Evolutionary conservation across 768 basidiomycete genomes (phyloP).

Genomic region (Pisolithus orientalis): DNA sequence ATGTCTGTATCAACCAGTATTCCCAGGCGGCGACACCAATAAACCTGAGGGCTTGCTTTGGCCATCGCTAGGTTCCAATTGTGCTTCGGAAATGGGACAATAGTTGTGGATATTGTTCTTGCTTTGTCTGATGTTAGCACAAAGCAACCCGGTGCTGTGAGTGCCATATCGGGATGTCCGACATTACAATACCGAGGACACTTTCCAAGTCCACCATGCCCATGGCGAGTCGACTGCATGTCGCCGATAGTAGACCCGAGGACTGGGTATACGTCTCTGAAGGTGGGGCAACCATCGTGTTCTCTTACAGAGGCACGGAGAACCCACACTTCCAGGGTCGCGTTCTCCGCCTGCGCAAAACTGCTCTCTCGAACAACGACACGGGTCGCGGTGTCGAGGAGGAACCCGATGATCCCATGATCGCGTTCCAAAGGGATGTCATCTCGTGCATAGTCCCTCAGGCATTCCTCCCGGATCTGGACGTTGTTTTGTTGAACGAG

Average conservation of each 20-base stretch:
- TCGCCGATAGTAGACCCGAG: slow-evolving; percentile 26
- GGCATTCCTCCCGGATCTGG: slow-evolving; percentile 52
- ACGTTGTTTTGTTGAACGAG: slow-evolving; percentile 38
- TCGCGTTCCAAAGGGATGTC: slow-evolving; percentile 57
- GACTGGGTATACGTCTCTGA: slow-evolving; percentile 88
- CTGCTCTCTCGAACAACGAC: slow-evolving; percentile 14
- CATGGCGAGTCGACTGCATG: slow-evolving; percentile 9
- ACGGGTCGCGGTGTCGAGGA: slow-evolving; percentile 24
- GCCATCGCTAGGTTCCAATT: too few species aligned
- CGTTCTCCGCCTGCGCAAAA: slow-evolving; percentile 76
- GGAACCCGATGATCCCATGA: slow-evolving; percentile 34
- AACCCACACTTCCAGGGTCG: slow-evolving; percentile 50
- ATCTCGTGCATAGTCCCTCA: slow-evolving; percentile 60
- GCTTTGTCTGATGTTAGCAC: too few species aligned
- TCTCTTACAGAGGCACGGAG: slow-evolving; percentile 63
- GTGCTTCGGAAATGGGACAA: too few species aligned
- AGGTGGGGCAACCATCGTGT: slow-evolving; percentile 89
- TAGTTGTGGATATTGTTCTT: too few species aligned
- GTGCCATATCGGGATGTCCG: too few species aligned
- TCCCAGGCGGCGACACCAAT: too few species aligned
- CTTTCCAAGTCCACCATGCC: not conserved
- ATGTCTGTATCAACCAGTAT: too few species aligned
- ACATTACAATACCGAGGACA: not conserved
- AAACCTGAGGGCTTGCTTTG: too few species aligned
- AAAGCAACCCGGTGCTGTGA: too few species aligned